Percentiles rank a stretch among this genome's conserved stretches.
phyloP scores from a whole-genome alignment of 2,329 filamentous ascomycete species.

The Alternaria alternata region DNA sequence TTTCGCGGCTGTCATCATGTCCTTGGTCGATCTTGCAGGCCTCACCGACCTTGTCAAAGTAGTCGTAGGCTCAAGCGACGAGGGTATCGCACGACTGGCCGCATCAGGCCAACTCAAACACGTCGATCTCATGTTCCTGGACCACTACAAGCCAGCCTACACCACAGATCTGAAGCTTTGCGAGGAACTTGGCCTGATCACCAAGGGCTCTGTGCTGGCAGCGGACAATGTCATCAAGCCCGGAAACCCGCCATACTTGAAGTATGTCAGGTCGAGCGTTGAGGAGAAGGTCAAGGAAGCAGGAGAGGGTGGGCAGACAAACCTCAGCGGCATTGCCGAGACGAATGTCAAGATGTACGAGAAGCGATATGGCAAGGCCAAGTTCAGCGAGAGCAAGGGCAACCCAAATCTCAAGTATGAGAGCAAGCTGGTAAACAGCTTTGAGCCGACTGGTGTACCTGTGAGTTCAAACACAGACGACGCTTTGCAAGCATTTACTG shows the following conservation, averaged over 20 bases:
- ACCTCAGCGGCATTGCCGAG: slow-evolving; percentile 54
- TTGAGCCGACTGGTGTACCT: slow-evolving; percentile 71
- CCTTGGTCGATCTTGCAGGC: slow-evolving; percentile 77
- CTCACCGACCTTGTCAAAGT: slow-evolving; percentile 75
- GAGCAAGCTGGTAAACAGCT: slow-evolving; percentile 69
- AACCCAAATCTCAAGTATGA: slow-evolving; percentile 73
- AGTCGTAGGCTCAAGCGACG: slow-evolving; percentile 72
- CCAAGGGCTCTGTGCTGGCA: slow-evolving; percentile 67
- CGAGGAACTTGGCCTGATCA: slow-evolving; percentile 73
- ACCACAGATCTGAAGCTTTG: slow-evolving; percentile 77
- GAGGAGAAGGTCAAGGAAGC: slow-evolving; percentile 64
- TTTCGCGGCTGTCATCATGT: slow-evolving; percentile 74
- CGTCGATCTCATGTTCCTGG: slow-evolving; percentile 79
- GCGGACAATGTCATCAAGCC: slow-evolving; percentile 78
- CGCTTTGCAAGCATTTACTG: slow-evolving; percentile 3
- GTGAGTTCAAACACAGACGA: slow-evolving; percentile 55
- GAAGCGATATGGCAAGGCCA: slow-evolving; percentile 57
- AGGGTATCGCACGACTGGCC: slow-evolving; percentile 69
- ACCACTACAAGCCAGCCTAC: slow-evolving; percentile 82
- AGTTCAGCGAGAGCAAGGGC: slow-evolving; percentile 57
- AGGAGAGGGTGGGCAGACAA: slow-evolving; percentile 43
- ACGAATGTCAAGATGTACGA: slow-evolving; percentile 59
- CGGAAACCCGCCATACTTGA: slow-evolving; percentile 73
- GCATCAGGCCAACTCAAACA: slow-evolving; percentile 61
- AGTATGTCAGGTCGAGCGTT: slow-evolving; percentile 73